Percentiles rank a stretch among this genome's conserved stretches.
These are phyloP conservation scores for Coccomyxa subellipsoidea DNA, from an alignment of 163 green algal genomes.

Conservation along the genomic window DNA sequence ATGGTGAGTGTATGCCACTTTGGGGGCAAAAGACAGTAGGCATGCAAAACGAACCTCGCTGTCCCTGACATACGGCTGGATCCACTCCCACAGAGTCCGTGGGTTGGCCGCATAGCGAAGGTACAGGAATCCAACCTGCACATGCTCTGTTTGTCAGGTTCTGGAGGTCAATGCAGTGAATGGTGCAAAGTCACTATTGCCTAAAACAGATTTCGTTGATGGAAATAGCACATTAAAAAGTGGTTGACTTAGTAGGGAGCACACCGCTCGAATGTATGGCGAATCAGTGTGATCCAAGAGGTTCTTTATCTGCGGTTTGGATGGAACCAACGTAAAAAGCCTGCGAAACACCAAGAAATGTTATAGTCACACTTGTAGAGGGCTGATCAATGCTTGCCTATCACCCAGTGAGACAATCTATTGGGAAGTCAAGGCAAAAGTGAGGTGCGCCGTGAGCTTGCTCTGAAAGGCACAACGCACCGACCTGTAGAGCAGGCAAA, in stretches of 20 bases:
- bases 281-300: slow-evolving; percentile 88
- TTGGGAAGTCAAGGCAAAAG: not conserved
- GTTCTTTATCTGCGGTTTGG: slow-evolving; percentile 60
- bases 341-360: too few species aligned
- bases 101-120: slow-evolving; percentile 87
- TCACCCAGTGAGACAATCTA: too few species aligned
- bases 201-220: too few species aligned
- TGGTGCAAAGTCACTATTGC: too few species aligned
- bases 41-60: slow-evolving; percentile 65
- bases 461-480: not conserved
- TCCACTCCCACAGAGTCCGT: slow-evolving; percentile 80
- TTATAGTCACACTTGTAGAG: too few species aligned
- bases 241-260: too few species aligned
- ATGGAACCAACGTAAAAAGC: slow-evolving; percentile 56
- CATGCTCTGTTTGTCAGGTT: too few species aligned
- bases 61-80: slow-evolving; percentile 77
- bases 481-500: slow-evolving; percentile 82
- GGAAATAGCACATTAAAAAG: too few species aligned
- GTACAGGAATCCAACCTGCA: slow-evolving; percentile 94
- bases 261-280: slow-evolving; percentile 91
- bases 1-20: too few species aligned
- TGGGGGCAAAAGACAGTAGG: not conserved
- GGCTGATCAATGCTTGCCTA: too few species aligned
- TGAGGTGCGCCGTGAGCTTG: not conserved
- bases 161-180: too few species aligned